These are phyloP conservation scores for Grosmannia huntii DNA, from an alignment of 2,329 filamentous ascomycete species.

Conservation along the genomic window DNA sequence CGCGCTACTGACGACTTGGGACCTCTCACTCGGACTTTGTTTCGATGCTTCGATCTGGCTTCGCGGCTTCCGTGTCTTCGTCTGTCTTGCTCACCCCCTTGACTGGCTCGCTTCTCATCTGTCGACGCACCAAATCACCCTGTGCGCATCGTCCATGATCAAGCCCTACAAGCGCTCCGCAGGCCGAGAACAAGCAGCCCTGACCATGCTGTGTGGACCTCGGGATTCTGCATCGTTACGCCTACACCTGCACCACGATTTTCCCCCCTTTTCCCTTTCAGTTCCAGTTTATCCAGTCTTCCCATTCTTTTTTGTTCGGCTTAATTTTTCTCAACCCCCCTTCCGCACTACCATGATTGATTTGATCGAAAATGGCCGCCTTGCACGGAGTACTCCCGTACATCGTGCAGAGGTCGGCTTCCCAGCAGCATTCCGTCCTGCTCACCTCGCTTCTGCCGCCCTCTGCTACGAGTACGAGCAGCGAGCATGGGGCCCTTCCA, in stretches of 20 bases:
- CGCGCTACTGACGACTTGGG: background rate
- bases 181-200: background rate
- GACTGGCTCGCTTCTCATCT: background rate
- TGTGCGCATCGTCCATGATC: background rate
- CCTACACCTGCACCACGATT: background rate
- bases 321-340: background rate
- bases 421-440: background rate
- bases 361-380: background rate
- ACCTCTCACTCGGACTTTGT: background rate
- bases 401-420: too few species aligned
- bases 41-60: slow-evolving; percentile 12
- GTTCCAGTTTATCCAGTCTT: background rate
- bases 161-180: background rate
- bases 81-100: slow-evolving; percentile 10
- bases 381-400: background rate
- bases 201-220: background rate
- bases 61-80: slow-evolving; percentile 14
- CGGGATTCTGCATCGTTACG: background rate
- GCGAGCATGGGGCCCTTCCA: background rate
- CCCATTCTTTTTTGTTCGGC: too few species aligned
- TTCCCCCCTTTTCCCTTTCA: background rate
- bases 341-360: background rate
- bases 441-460: background rate
- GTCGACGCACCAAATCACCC: background rate
- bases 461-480: background rate